Conservation (phyloP, 768 basidiomycete species). For the Hericium rajendrae region DNA sequence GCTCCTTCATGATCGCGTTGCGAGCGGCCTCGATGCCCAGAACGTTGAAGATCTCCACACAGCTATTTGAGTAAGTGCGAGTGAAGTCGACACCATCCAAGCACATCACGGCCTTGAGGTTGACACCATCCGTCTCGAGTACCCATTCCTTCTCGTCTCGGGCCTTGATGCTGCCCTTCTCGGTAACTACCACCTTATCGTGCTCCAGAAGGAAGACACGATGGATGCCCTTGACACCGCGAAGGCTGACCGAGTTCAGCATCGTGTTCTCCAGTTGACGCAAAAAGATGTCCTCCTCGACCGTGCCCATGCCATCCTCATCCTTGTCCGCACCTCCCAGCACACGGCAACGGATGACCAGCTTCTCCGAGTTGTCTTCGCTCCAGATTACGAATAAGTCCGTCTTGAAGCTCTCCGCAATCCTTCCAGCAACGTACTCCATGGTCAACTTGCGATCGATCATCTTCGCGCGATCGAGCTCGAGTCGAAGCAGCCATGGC, state of each 20-base stretch:
- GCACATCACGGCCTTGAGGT: slow-evolving; percentile 90
- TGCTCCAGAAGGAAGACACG: slow-evolving; percentile 91
- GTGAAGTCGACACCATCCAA: slow-evolving; percentile 91
- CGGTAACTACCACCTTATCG: slow-evolving; percentile 58
- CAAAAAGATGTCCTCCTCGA: slow-evolving; percentile 94
- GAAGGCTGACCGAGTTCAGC: slow-evolving; percentile 89
- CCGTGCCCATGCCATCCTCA: slow-evolving; percentile 60
- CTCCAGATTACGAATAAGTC: slow-evolving; percentile 98
- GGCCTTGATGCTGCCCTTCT: slow-evolving; percentile 56
- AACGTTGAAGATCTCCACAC: slow-evolving; percentile 88
- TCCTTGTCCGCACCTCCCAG: slow-evolving; percentile 78
- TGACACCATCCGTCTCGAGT: slow-evolving; percentile 94
- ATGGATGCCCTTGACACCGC: slow-evolving; percentile 85
- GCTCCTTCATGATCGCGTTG: slow-evolving; percentile 86
- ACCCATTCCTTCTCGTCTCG: slow-evolving; percentile 81
- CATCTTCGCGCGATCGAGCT: slow-evolving; percentile 95
- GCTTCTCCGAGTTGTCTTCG: slow-evolving; percentile 96
- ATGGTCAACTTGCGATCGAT: slow-evolving; percentile 94
- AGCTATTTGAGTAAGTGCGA: slow-evolving; percentile 95
- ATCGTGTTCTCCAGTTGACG: slow-evolving; percentile 94
- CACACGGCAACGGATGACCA: slow-evolving; percentile 94
- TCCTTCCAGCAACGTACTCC: slow-evolving; percentile 87
- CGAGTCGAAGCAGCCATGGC: slow-evolving; percentile 94
- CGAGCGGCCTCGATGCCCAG: slow-evolving; percentile 96
- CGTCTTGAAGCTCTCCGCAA: slow-evolving; percentile 89